Percentiles rank a stretch among this genome's conserved stretches.
phyloP scores from a whole-genome alignment of 768 basidiomycete genomes.

The Leucocoprinus birnbaumii region DNA sequence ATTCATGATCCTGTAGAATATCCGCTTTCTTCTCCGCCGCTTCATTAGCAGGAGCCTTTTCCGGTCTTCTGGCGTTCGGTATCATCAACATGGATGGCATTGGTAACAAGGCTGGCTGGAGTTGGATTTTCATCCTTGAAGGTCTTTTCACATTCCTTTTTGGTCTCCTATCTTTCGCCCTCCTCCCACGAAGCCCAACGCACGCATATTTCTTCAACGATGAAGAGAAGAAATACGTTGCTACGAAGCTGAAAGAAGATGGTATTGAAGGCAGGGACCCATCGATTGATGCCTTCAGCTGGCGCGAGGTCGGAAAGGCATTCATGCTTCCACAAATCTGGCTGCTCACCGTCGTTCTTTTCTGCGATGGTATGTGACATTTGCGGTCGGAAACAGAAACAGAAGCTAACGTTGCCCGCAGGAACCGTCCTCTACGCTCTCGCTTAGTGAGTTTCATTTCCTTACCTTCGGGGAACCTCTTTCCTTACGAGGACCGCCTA shows the following conservation, averaged over 20 bases:
- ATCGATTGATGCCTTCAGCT: constrained; percentile 44
- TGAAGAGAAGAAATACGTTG: constrained; percentile 47
- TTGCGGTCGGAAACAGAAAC: background rate
- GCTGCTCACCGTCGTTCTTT: constrained; percentile 46
- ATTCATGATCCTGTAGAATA: constrained; percentile 30
- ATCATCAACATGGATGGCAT: constrained; percentile 64
- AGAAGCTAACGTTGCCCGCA: constrained; percentile 13
- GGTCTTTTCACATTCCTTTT: constrained; percentile 63
- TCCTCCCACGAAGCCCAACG: constrained; percentile 34
- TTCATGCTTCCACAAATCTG: constrained; percentile 53
- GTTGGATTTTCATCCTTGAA: constrained; percentile 69
- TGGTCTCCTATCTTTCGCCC: constrained; percentile 46
- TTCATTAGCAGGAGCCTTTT: constrained; percentile 64
- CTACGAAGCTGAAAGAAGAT: constrained; percentile 36
- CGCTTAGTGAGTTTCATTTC: constrained; percentile 38
- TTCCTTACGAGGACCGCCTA: background rate
- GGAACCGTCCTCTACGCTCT: constrained; percentile 44
- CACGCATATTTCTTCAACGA: constrained; percentile 47
- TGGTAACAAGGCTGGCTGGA: constrained; percentile 55
- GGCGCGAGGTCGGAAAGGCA: constrained; percentile 49
- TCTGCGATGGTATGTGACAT: constrained; percentile 42
- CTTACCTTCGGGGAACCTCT: background rate
- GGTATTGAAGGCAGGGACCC: constrained; percentile 34
- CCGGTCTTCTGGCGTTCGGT: constrained; percentile 63
- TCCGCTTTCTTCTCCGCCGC: constrained; percentile 49